Evolutionary conservation across 345 rosid species (phyloP), one percentile per base, ranked within the genome.

Genomic region (Rhodamnia rubescens): DNA sequence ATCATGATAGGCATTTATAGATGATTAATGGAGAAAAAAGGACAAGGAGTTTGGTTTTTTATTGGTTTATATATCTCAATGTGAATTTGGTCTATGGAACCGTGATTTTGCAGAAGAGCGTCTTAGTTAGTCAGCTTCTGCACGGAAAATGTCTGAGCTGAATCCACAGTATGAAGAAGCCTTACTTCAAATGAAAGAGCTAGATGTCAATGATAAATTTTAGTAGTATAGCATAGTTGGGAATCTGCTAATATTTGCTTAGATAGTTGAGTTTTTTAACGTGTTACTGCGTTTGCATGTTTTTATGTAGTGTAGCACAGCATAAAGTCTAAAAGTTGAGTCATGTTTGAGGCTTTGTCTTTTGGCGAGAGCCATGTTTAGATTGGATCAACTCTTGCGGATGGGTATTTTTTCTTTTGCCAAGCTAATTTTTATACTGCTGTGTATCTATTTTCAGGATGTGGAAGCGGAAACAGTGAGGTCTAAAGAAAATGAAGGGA

Each of bases 381-480:
- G 80, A 69, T 36, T 69, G 47, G n/a, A 36, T 69, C 26, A 11
- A 36, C 13, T 69, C 12, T 69, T 69, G 47, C 40, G 7, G 80
- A 64, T 64, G 75, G 44, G 75, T 64, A 32, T 40, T 36, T 69
- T 69, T 69, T 21, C 47, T 36, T 32, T 69, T 69, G 80, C 80
- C 24, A 4, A 69, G 47, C 47, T 69, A 69, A 47, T 36, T 69
- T 69, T 69, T 18, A 69, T 69, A 36, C 13, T 18, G 47, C 80
- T 18, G 12, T 36, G 20, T 69, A 18, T 36, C 47, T 69, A 69
- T 69, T 69, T 69, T 69, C 86, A 97, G 99, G 99, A 97, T 90
- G 86, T 82, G 75, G 95, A 97, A 87, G 89, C 98, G 44, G 92
- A 91, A 83, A 90, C 90, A 55, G 78, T 93, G 54, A 91, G 86